Evolutionary conservation across 257 asterid genomes (phyloP).

Genomic region (Solanum tacnaense): DNA sequence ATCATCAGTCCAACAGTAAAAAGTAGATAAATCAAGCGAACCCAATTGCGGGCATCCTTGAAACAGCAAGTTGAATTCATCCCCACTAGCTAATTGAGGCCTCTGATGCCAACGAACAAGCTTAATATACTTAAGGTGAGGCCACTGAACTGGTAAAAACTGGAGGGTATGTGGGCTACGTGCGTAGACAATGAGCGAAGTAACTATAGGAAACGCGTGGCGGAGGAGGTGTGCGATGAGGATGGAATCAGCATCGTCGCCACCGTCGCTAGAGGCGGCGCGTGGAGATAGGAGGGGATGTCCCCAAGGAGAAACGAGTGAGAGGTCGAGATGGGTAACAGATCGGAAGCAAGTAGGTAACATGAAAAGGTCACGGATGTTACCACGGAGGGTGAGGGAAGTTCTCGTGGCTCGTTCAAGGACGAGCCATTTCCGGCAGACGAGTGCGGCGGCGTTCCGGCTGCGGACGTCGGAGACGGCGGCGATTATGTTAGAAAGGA

Average conservation of each 20-base stretch:
- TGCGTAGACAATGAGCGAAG: constrained; percentile 51
- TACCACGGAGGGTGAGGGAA: constrained; percentile 70
- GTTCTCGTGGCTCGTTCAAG: constrained; percentile 74
- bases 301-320: constrained; percentile 88
- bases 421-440: constrained; percentile 50
- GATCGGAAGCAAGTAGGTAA: constrained; percentile 61
- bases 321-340: constrained; percentile 61
- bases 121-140: constrained; percentile 30
- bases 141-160: constrained; percentile 44
- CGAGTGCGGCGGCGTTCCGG: constrained; percentile 70
- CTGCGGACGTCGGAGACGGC: constrained; percentile 52
- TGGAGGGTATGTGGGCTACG: constrained; percentile 32
- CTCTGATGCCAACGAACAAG: constrained; percentile 91
- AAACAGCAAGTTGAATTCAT: constrained; percentile 46
- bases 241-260: background rate
- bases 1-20: constrained; percentile 93
- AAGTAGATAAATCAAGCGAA: constrained; percentile 49
- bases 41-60: constrained; percentile 11
- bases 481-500: constrained; percentile 62
- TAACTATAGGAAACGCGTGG: constrained; percentile 43
- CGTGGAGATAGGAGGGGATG: constrained; percentile 47
- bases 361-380: constrained; percentile 49
- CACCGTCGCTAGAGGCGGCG: background rate
- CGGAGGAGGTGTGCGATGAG: constrained; percentile 56
- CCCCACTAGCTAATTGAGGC: constrained; percentile 53